Base-by-base conservation (phyloP, 2,329 filamentous ascomycete genomes). In the Pseudophaeomoniella oleicola region DNA sequence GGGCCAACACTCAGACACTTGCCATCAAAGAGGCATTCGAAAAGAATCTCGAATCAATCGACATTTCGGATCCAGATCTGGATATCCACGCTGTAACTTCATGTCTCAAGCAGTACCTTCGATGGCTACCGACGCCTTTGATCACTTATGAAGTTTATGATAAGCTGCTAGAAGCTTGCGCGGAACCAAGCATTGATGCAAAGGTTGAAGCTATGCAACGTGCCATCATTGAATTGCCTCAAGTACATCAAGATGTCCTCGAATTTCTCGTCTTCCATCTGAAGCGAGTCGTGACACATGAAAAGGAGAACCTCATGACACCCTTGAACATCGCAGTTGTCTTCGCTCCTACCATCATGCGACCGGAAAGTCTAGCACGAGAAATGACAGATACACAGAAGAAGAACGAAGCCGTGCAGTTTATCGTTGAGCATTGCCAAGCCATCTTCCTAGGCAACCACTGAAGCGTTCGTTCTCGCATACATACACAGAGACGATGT, bases 1-100 rank as follows among this genome's bases (percentile, higher is more conserved):
- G 90, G 39, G 90, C 87, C 46, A 86, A 81, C 50, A 85, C 83
- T 5, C 85, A 92, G 56, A 81, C 94, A 54, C 92, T 93, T 57
- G 69, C 74, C 50, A 83, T 98, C 48, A 84, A 88, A 51, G 82
- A 87, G 46, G 86, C 87, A 10, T 96, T 98, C 54, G 87, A 94
- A 56, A 80, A 78, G 56, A 79, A 74, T 37, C 51, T 54, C 40
- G 73, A 81, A 44, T 83, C 88, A 51, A 90, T 77, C 53, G 88
- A 96, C 54, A 92, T 98, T 39, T 92, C 86, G 3, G 90, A 96
- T 50, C 83, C 85, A 1, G 81, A 85, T 46, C 70, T 96, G 37
- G 90, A 98, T 55, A 96, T 98, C 43, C 92, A 93, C 38, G 85
- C 90, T 10, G 85, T 98, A 39, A 96, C 90, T 2, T 94, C 85